Evolutionary conservation across 2,329 filamentous ascomycete species (phyloP).

Genomic region (Monosporascus sp.): DNA sequence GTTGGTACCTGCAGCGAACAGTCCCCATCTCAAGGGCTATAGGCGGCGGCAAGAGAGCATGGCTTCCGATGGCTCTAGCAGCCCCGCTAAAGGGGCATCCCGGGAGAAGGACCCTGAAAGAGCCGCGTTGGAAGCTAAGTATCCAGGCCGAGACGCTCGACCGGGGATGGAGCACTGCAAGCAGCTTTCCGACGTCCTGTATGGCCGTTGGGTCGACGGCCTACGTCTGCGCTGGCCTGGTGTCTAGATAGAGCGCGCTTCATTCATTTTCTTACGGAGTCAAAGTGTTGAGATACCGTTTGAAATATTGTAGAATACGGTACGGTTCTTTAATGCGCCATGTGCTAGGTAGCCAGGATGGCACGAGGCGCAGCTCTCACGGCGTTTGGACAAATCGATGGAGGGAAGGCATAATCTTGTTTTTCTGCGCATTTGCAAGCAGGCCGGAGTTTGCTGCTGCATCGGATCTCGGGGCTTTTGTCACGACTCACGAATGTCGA

Average conservation of each 20-base stretch:
- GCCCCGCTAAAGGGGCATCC: constrained; percentile 20
- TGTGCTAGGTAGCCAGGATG: too few species aligned
- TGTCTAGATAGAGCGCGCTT: background rate
- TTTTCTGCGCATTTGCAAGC: too few species aligned
- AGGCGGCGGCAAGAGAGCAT: constrained; percentile 54
- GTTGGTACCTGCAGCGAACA: constrained; percentile 72
- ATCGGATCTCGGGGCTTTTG: too few species aligned
- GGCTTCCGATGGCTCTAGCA: constrained; percentile 20
- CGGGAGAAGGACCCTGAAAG: constrained; percentile 45
- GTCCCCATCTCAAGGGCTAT: constrained; percentile 79
- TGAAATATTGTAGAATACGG: background rate
- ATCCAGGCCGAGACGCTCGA: constrained; percentile 47
- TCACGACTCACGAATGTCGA: too few species aligned
- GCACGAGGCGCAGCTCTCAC: too few species aligned
- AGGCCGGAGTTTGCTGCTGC: too few species aligned
- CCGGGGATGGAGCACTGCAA: constrained; percentile 90
- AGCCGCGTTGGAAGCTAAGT: constrained; percentile 44
- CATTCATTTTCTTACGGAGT: background rate
- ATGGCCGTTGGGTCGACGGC: constrained; percentile 83
- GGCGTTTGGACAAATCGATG: too few species aligned
- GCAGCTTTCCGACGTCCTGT: constrained; percentile 83
- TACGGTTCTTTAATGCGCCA: background rate
- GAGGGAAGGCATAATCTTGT: too few species aligned
- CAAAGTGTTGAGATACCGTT: background rate
- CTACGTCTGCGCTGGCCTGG: constrained; percentile 63